Evolutionary conservation across 345 rosid species (phyloP), one percentile per base, ranked within the genome.

Genomic region (Rhodomyrtus tomentosa): DNA sequence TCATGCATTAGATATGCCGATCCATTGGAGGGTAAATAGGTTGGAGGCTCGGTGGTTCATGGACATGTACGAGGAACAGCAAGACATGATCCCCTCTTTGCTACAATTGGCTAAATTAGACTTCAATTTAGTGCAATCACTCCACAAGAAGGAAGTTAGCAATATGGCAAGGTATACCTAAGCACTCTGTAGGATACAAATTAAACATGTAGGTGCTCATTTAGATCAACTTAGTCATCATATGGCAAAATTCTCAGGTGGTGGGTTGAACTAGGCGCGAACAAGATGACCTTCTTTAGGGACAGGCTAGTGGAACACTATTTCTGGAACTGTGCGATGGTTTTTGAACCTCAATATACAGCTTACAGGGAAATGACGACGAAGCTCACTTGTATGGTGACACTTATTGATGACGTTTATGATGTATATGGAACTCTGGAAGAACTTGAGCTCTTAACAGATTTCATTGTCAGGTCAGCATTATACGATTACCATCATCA

Each of bases 11-110:
- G 36, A 16, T 5, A 68, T 56, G 12, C 88, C 87, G 32, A 58
- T 85, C 2, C 54, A 87, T 32, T 87, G 85, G n/a, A 48, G 87
- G 51, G 16, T 85, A 49, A 83, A 85, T 40, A 50, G 87, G 55
- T 86, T 86, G 83, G 87, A 88, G 81, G 90, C 90, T 79, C 84
- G 88, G 20, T 84, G 73, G 73, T 51, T 58, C 54, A 80, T 56
- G 40, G 85, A 24, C n/a, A 52, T 24, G 50, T 68, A n/a, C 83
- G 48, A 16, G 89, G 86, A 74, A 62, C 50, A 7, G 3, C 15
- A 20, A 52, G 86, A 10, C 88, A 88, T 55, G 85, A 85, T 27
- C 84, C 87, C 55, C 50, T 36, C 49, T 50, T 48, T 85, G 51
- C 87, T 87, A 50, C 32, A 32, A 12, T 58, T 87, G 25, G 89